These are phyloP conservation scores for Saxophila tyrrhenica DNA, from an alignment of 495 filamentous ascomycete genomes.

Conservation along the genomic window DNA sequence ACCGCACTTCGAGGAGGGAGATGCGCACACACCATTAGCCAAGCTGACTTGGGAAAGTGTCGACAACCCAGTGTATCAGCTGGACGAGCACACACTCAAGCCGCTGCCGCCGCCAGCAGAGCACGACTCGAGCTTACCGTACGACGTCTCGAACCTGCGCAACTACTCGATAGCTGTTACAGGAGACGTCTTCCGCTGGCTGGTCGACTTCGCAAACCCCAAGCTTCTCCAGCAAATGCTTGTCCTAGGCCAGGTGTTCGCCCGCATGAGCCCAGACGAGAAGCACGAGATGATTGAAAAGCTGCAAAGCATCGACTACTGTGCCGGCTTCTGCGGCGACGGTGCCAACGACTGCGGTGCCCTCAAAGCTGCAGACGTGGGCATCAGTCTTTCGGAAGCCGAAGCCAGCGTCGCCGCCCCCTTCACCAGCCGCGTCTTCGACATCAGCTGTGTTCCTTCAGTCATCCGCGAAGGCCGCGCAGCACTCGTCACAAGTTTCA, in stretches of 20 bases:
- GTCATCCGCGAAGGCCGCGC: conserved; percentile 90
- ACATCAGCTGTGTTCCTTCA: conserved; percentile 92
- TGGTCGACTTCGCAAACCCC: conserved; percentile 76
- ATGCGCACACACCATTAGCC: conserved; percentile 54
- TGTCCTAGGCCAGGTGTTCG: conserved; percentile 84
- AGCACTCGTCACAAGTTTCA: conserved; percentile 92
- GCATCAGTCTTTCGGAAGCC: conserved; percentile 95
- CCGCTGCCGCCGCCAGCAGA: conserved; percentile 58
- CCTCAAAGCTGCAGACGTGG: conserved; percentile 93
- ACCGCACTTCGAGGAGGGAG: conserved; percentile 69
- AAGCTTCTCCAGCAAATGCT: conserved; percentile 70
- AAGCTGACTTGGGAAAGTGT: conserved; percentile 83
- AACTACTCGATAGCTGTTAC: conserved; percentile 83
- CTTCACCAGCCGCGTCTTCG: conserved; percentile 90
- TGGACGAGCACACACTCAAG: conserved; percentile 71
- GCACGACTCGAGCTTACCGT: conserved; percentile 71
- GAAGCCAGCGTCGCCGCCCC: conserved; percentile 97
- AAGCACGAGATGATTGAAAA: conserved; percentile 98
- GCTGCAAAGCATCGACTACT: conserved; percentile 91
- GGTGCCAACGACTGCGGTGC: conserved; percentile 98
- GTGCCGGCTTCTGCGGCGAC: conserved; percentile 92
- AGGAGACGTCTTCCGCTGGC: conserved; percentile 94
- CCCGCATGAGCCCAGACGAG: conserved; percentile 97
- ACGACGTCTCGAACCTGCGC: conserved; percentile 61
- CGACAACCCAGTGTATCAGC: conserved; percentile 60